Evolutionary conservation across 2,329 filamentous ascomycete species (phyloP).

Genomic region (Westerdykella sp.): DNA sequence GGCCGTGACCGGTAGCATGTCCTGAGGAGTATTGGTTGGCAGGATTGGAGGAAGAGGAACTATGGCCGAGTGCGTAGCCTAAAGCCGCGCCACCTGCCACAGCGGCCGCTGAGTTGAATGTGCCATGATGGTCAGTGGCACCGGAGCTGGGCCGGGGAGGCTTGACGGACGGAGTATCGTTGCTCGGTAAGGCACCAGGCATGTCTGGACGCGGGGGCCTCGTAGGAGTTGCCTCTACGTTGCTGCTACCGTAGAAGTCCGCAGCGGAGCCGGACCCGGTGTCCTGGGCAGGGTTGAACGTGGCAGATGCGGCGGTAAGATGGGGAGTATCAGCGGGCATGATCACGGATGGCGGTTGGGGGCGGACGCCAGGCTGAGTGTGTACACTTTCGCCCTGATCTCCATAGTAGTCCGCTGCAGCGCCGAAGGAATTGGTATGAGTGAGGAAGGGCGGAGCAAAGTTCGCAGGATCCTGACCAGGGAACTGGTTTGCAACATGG

Average conservation of each 20-base stretch:
- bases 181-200: constrained; percentile 34
- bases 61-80: constrained; percentile 36
- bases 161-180: constrained; percentile 24
- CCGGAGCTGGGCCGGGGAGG: constrained; percentile 25
- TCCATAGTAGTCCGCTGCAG: constrained; percentile 56
- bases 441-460: constrained; percentile 42
- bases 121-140: constrained; percentile 25
- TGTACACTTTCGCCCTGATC: constrained; percentile 56
- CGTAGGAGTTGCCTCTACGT: constrained; percentile 20
- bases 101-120: constrained; percentile 32
- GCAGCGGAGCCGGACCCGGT: constrained; percentile 56
- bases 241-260: constrained; percentile 45
- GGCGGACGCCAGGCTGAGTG: constrained; percentile 55
- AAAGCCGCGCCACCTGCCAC: constrained; percentile 38
- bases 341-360: constrained; percentile 48
- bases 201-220: constrained; percentile 35
- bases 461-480: constrained; percentile 48
- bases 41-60: constrained; percentile 17
- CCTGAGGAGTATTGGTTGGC: constrained; percentile 6
- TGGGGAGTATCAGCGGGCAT: constrained; percentile 50
- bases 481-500: constrained; percentile 53
- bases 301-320: constrained; percentile 48
- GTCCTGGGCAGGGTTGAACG: constrained; percentile 51
- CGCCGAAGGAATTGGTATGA: constrained; percentile 41
- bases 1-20: constrained; percentile 17